Conservation (phyloP, 768 basidiomycete genomes). For the Mycena chlorophos region DNA sequence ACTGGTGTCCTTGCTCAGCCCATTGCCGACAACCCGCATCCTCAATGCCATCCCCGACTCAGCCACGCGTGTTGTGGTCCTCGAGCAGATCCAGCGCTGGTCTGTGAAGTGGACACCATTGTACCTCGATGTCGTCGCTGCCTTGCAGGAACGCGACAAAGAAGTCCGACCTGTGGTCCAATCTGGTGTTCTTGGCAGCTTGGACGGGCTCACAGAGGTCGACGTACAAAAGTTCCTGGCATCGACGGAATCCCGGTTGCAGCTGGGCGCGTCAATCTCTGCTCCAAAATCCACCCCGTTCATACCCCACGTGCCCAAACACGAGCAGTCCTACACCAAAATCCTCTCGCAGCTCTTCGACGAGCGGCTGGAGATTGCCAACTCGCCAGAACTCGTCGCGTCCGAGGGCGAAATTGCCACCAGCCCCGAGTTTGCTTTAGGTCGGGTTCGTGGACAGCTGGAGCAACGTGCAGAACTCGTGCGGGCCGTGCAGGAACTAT, state of each 20-base stretch:
- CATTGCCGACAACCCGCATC: constrained; percentile 63
- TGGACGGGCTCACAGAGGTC: constrained; percentile 35
- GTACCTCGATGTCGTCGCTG: constrained; percentile 77
- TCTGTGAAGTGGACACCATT: constrained; percentile 85
- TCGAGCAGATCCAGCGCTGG: constrained; percentile 79
- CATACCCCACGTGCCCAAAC: constrained; percentile 74
- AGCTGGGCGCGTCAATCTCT: constrained; percentile 43
- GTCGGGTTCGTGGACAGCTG: constrained; percentile 81
- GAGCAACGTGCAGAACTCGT: constrained; percentile 74
- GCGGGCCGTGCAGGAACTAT: constrained; percentile 59
- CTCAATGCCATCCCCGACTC: constrained; percentile 60
- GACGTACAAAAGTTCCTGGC: constrained; percentile 58
- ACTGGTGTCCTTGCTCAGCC: constrained; percentile 65
- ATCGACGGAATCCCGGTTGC: constrained; percentile 42
- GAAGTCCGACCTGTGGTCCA: constrained; percentile 56
- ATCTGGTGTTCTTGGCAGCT: constrained; percentile 61
- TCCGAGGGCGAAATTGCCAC: constrained; percentile 77
- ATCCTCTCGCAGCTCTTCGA: constrained; percentile 81
- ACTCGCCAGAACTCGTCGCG: constrained; percentile 73
- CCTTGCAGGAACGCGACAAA: constrained; percentile 59
- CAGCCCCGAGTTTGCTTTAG: constrained; percentile 92
- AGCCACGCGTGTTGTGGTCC: constrained; percentile 68
- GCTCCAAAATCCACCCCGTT: constrained; percentile 28
- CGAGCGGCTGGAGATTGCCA: constrained; percentile 78
- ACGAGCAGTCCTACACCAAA: constrained; percentile 90